Base-by-base conservation (phyloP, 164 flowering plant genomes). In the Cinnamomum micranthum region DNA sequence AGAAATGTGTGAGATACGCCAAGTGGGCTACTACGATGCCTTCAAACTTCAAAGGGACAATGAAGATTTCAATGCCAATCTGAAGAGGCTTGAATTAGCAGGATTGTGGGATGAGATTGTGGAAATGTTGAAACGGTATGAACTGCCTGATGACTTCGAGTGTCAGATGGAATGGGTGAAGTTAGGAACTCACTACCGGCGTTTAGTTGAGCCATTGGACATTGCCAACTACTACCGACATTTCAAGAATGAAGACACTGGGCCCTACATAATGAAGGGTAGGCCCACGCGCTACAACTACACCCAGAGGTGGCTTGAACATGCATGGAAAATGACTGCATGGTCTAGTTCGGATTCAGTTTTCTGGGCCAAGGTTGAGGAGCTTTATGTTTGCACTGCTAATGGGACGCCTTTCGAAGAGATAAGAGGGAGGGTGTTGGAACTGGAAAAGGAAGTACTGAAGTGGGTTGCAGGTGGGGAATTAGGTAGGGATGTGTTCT, bases 141-240 rank as follows among this genome's bases (percentile, higher is more conserved):
- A 89, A 73, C 88, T 94, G 52, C 98, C 98, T 0, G 97, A 92
- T 60, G 84, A 71, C 64, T 92, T 91, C 63, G 96, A 88, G 78
- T 77, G 77, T 41, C 67, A 74, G 50, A 68, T 60, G 55, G 88
- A 83, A 10, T 94, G 94, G 94, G 81, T 88, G 17, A 79, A 81
- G 12, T 76, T 88, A 2, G 97, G 88, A 58, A 94, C 97, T 41
- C 69, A 55, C 73, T 92, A 81, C 71, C 86, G 94, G 31, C 83
- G 87, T 27, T 76, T 88, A 6, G 84, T 88, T 23, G 98, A 94
- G 80, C 97, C 96, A 24, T 77, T 94, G 58, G 98, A 94, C 75
- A 91, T 94, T 2, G 97, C 97, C 60, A 94, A 94, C 78, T 94
- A 89, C 80, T 91, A 94, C 58, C 76, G 98, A 23, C 96, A 94